Evolutionary conservation across 2,329 filamentous ascomycete species (phyloP).

Genomic region (Blastomyces gilchristii): DNA sequence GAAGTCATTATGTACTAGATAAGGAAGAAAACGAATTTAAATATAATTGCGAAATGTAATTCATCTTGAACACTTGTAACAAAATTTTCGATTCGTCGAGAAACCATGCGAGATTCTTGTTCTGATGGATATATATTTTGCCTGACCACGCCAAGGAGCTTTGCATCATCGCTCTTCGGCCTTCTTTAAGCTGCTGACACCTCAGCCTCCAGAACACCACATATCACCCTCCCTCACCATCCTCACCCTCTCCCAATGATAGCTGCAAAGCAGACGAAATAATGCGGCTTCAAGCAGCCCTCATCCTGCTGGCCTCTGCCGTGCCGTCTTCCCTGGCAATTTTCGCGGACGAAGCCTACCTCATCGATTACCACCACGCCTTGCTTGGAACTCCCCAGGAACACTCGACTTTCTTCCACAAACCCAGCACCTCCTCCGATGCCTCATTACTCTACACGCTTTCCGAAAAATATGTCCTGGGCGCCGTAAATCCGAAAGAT

Average conservation of each 20-base stretch:
- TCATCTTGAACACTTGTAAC: neutral
- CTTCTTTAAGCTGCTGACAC: neutral
- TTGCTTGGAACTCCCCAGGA: constrained; percentile 73
- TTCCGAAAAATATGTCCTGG: constrained; percentile 72
- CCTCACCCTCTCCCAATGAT: constrained; percentile 24
- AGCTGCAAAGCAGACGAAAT: constrained; percentile 21
- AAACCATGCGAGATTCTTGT: neutral
- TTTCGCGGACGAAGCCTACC: constrained; percentile 81
- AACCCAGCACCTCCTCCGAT: constrained; percentile 67
- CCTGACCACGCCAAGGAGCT: neutral
- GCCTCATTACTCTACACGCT: constrained; percentile 86
- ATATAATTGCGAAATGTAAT: neutral
- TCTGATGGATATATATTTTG: neutral
- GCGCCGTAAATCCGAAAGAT: constrained; percentile 79
- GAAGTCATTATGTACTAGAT: neutral
- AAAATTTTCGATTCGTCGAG: too few species aligned
- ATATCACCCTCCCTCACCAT: neutral
- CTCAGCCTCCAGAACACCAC: neutral
- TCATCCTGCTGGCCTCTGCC: constrained; percentile 35
- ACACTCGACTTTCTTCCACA: constrained; percentile 89
- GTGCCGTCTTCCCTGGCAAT: constrained; percentile 52
- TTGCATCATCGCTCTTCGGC: constrained; percentile 7
- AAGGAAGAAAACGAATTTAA: neutral
- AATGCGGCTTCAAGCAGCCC: constrained; percentile 35
- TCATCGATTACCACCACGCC: constrained; percentile 86